Conservation (phyloP, 108 stramenopile species). For the Cyclotella atomus region DNA sequence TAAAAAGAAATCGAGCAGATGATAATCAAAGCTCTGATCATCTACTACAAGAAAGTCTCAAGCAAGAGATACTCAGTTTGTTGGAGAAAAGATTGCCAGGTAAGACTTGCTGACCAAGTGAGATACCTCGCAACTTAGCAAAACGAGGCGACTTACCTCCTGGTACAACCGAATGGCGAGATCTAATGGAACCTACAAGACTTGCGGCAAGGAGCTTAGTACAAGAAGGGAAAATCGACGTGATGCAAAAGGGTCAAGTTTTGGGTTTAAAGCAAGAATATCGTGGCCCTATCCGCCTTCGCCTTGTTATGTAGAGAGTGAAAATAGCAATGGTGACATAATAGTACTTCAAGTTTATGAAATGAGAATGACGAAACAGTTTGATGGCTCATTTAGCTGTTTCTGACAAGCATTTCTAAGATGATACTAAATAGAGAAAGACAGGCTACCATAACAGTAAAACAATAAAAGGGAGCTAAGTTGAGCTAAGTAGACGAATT, state of each 20-base stretch:
- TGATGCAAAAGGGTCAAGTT: slow-evolving; percentile 34
- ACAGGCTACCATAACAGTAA: too few species aligned
- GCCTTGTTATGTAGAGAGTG: slow-evolving; percentile 10
- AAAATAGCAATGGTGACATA: neutral
- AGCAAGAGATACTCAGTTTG: slow-evolving; percentile 37
- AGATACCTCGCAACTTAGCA: slow-evolving; percentile 35
- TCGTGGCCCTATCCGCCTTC: slow-evolving; percentile 48
- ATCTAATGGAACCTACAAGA: slow-evolving; percentile 50
- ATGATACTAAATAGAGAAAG: too few species aligned
- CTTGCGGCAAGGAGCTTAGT: slow-evolving; percentile 36
- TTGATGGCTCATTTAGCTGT: too few species aligned
- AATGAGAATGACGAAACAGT: slow-evolving; percentile 25
- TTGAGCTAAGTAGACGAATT: too few species aligned
- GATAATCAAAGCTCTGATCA: neutral
- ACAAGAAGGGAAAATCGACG: slow-evolving; percentile 33
- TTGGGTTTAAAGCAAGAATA: slow-evolving; percentile 39
- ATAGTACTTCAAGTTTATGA: neutral
- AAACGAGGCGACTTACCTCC: slow-evolving; percentile 39
- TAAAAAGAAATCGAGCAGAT: slow-evolving; percentile 4
- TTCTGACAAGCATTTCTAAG: too few species aligned
- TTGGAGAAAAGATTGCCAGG: slow-evolving; percentile 23
- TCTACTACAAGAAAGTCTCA: slow-evolving; percentile 17
- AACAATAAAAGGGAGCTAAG: too few species aligned
- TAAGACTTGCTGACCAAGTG: slow-evolving; percentile 58
- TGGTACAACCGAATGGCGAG: slow-evolving; percentile 30